Evolutionary conservation across 495 filamentous ascomycete species (phyloP).

Genomic region (Neurospora sp.): DNA sequence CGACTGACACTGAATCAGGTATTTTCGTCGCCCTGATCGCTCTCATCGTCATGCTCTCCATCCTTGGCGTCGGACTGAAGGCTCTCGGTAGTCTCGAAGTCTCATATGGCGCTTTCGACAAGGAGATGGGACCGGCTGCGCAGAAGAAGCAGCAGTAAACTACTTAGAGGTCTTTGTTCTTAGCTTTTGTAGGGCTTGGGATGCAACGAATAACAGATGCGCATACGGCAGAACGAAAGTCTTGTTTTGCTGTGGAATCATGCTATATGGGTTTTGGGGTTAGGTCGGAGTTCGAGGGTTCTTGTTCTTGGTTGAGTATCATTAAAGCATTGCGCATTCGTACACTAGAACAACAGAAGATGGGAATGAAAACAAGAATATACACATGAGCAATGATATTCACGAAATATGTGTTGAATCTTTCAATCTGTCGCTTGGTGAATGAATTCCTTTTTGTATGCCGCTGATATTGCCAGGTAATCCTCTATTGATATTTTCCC

Average conservation of each 20-base stretch:
- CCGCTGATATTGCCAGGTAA: not conserved
- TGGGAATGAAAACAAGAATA: not conserved
- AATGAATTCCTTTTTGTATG: not conserved
- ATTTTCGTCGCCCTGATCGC: conserved; percentile 72
- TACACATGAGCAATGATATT: not conserved
- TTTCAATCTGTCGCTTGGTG: not conserved
- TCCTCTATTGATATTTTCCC: not conserved
- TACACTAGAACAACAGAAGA: not conserved
- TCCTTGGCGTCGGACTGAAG: conserved; percentile 66
- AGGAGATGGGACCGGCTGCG: conserved; percentile 78
- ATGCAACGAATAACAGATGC: not conserved
- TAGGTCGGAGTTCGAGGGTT: not conserved
- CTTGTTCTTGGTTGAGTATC: not conserved
- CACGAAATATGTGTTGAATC: not conserved
- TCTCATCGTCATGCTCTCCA: conserved; percentile 53
- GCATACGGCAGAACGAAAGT: not conserved
- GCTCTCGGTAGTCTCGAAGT: conserved; percentile 75
- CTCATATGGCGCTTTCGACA: conserved; percentile 88
- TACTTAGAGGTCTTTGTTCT: not conserved
- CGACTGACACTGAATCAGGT: conserved; percentile 10
- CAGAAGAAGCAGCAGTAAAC: conserved; percentile 71
- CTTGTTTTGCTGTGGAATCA: not conserved
- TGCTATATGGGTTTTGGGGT: not conserved
- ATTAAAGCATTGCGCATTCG: not conserved
- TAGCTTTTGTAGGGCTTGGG: not conserved